Base-by-base conservation (phyloP, 805 yeast genomes). In the Starmerella tilneyi region DNA sequence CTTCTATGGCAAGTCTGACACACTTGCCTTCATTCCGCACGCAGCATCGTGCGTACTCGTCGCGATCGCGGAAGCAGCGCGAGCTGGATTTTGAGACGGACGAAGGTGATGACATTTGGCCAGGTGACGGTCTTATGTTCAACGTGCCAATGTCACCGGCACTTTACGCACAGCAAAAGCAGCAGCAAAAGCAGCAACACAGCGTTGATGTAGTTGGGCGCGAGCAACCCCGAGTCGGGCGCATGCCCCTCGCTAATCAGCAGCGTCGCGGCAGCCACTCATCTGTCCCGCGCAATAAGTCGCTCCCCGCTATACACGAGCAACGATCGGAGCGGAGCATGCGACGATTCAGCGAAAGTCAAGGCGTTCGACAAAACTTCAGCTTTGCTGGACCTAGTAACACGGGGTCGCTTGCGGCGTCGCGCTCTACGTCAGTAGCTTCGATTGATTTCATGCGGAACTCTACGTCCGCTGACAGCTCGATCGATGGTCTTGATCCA, bases 111-210 rank as follows among this genome's bases (percentile, higher is more conserved):
- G 76, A 74, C 47, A 73, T 74, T 46, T 61, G 75, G 33, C 77
- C 77, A 1, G 75, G 70, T 34, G 72, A 72, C 44, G 61, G 70
- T 19, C 66, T 72, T 19, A 72, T 79, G 47, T 79, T 66, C 61
- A 79, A 80, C 53, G 81, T 80, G 16, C 86, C 86, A 3, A 61
- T 76, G 43, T 70, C 81, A 0, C 78, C 75, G 39, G 71, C 81
- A 0, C 60, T 78, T 16, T 65, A 59, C 35, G 60, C 64, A 15
- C 59, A 63, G 46, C 56, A 61, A 16, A 44, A 41, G 34, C 38
- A 46, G 17, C 41, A 40, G 31, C 45, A 41, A 23, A 30, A 22
- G 27, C 43, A 30, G 12, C 20, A 40, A 35, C 48, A 35, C 38
- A 34, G 21, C 28, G 23, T 19, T 19, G 21, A 17, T 7, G 21